Percentiles rank a stretch among this genome's conserved stretches.
Conservation (phyloP, 208 protist species). For the Crithidia bombi region DNA sequence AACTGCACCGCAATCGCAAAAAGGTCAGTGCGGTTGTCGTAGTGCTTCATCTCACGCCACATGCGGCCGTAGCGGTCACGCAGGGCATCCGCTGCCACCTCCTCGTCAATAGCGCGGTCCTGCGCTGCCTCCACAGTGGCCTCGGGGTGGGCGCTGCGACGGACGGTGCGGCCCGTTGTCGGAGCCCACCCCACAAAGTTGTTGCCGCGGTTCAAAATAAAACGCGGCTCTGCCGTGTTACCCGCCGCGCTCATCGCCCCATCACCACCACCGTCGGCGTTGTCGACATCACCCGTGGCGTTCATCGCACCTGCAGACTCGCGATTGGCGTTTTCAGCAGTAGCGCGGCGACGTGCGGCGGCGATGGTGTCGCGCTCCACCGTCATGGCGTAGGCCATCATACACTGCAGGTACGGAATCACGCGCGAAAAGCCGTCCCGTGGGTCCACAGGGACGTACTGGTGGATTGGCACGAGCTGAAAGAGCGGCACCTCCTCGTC, state of each 20-base stretch:
- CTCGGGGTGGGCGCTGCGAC: constrained; percentile 11
- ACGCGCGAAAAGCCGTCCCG: constrained; percentile 39
- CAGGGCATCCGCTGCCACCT: constrained; percentile 11
- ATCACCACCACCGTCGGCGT: constrained; percentile 1
- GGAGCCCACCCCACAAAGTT: constrained; percentile 45
- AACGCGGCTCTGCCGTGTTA: constrained; percentile 8
- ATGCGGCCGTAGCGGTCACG: constrained; percentile 34
- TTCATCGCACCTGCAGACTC: neutral
- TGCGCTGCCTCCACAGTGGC: neutral
- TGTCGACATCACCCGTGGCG: neutral
- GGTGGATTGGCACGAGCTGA: constrained; percentile 60
- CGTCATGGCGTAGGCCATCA: constrained; percentile 29
- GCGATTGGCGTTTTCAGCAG: constrained; percentile 5
- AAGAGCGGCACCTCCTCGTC: constrained; percentile 53
- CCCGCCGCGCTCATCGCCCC: neutral
- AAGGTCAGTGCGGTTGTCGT: constrained; percentile 34
- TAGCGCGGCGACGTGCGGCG: constrained; percentile 5
- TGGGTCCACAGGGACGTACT: constrained; percentile 56
- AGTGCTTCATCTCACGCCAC: constrained; percentile 37
- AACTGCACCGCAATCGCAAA: constrained; percentile 67
- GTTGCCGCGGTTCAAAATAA: constrained; percentile 39
- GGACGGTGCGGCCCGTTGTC: constrained; percentile 18
- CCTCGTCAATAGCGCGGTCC: constrained; percentile 7
- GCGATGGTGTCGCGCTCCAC: constrained; percentile 22
- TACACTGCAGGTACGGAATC: constrained; percentile 65